Evolutionary conservation across 306 rosid genomes (phyloP).

Genomic region (Gynostemma pentaphyllum): DNA sequence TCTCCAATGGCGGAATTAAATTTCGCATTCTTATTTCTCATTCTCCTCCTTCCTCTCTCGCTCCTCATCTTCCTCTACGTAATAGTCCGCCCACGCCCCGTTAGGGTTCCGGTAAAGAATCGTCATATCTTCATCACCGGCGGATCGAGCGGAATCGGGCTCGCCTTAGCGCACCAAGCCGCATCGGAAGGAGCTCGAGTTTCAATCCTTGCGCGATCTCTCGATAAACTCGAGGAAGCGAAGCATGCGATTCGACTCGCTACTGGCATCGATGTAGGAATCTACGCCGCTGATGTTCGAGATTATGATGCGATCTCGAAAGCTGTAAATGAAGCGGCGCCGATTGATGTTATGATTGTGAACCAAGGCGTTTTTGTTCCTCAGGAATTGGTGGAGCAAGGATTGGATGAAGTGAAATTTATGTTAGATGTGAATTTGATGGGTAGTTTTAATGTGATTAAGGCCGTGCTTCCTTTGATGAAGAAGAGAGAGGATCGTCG

Average conservation of each 20-base stretch:
- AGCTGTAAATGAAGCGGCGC: slow-evolving; percentile 61
- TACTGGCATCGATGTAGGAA: slow-evolving; percentile 55
- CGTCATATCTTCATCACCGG: slow-evolving; percentile 96
- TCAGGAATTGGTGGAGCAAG: slow-evolving; percentile 61
- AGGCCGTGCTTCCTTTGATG: slow-evolving; percentile 71
- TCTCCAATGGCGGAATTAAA: slow-evolving; percentile 38
- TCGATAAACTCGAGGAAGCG: slow-evolving; percentile 58
- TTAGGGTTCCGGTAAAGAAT: slow-evolving; percentile 49
- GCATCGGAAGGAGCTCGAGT: slow-evolving; percentile 74
- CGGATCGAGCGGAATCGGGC: slow-evolving; percentile 94
- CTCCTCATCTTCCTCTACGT: slow-evolving; percentile 41
- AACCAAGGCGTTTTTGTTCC: slow-evolving; percentile 73
- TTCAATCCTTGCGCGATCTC: slow-evolving; percentile 73
- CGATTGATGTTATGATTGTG: slow-evolving; percentile 57
- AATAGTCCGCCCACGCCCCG: slow-evolving; percentile 58
- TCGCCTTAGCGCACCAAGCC: slow-evolving; percentile 78
- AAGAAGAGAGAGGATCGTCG: slow-evolving; percentile 37
- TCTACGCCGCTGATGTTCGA: slow-evolving; percentile 63
- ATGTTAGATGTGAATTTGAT: slow-evolving; percentile 73
- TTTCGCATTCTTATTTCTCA: slow-evolving; percentile 25
- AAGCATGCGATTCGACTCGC: slow-evolving; percentile 36
- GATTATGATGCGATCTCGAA: slow-evolving; percentile 47
- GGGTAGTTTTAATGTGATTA: slow-evolving; percentile 65
- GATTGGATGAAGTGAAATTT: slow-evolving; percentile 60
- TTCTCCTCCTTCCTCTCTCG: slow-evolving; percentile 28